Evolutionary conservation across 495 filamentous ascomycete genomes (phyloP), one percentile per base, ranked within the genome.

Genomic region (Hypoxylon intermedium): DNA sequence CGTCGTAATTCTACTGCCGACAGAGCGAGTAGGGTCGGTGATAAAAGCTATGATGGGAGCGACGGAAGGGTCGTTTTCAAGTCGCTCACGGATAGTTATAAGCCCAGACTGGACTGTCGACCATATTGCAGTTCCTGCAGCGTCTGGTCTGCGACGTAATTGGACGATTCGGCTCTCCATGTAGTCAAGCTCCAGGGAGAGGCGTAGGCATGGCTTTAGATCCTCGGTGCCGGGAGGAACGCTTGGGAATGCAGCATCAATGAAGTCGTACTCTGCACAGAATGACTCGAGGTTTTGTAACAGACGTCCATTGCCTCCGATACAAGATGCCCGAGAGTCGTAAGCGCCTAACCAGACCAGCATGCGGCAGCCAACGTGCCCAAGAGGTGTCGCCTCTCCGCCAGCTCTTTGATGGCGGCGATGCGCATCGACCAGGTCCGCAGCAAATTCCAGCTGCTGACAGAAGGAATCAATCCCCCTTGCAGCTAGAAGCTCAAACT

Each of bases 261-360:
- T 61, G 30, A 61, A 61, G 45, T 61, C 51, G 15, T 61, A 61
- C 20, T 61, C 58, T 5, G 43, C 24, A 9, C 43, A 36, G 30
- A 61, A 61, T 16, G 50, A 42, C 43, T 61, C 50, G 21, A 61
- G 43, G 7, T 28, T 61, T 28, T 49, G 43, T 18, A 61, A 44
- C 15, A 61, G 44, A 13, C 58, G 58, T 2, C 58, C 58, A 20
- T 50, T 20, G 12, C 58, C 58, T 18, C 58, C 58, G n/a, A 61
- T 44, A 23, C 43, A 48, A 2, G 58, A 38, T 12, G 48, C 58
- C 13, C 58, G 58, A 42, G 43, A 15, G 34, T 54, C 58, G 21
- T 61, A 61, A 13, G 58, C 58, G 26, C 58, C 58, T 44, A 61
- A 15, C 58, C 58, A 61, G 36, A 54, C 58, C 20, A 61, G 31